Evolutionary conservation across 1,139 yeast genomes (phyloP), one percentile per base, ranked within the genome.

Genomic region (Geotrichum phurueaensis): DNA sequence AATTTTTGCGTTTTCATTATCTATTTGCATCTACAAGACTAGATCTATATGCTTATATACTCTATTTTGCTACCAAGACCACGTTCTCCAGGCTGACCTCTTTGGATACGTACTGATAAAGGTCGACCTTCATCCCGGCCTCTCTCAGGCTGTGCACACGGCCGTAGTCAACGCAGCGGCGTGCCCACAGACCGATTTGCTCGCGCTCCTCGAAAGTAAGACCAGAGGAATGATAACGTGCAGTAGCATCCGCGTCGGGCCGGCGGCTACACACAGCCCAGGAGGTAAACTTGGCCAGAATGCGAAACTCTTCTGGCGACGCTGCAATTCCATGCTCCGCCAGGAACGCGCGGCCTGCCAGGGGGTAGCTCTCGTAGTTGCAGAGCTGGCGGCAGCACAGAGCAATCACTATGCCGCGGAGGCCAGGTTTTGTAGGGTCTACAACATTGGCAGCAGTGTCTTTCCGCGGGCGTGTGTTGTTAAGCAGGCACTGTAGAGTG

Each of bases 321-420:
- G 57, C 18, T 25, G 70, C 68, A 10, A 72, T 66, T 0, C 70
- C 66, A 47, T 70, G 65, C 45, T 67, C 65, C 39, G 58, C 51
- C 22, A 78, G 63, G 65, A 73, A 78, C 63, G 36, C 76, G 10
- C 70, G 67, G 50, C 85, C 76, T 62, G 70, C 84, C 4, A 67
- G 66, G 53, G 63, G 88, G 79, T 71, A 82, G 75, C 60, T 82
- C 77, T 68, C 86, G 69, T 53, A 87, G 68, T 71, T 81, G 69
- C 97, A 91, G n/a, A 86, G 85, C 70, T 91, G 97, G 63, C 97
- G 79, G 72, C 97, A 91, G 69, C 97, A 91, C 89, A 91, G 85
- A n/a, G 97, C 97, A 53, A 91, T 89, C 52, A 87, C 75, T 62
- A 87, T 72, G 0, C 95, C 96, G 1, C 75, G 73, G 59, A 84